Evolutionary conservation across 352 stramenopile species (phyloP).

Genomic region (Phytophthora citricola): DNA sequence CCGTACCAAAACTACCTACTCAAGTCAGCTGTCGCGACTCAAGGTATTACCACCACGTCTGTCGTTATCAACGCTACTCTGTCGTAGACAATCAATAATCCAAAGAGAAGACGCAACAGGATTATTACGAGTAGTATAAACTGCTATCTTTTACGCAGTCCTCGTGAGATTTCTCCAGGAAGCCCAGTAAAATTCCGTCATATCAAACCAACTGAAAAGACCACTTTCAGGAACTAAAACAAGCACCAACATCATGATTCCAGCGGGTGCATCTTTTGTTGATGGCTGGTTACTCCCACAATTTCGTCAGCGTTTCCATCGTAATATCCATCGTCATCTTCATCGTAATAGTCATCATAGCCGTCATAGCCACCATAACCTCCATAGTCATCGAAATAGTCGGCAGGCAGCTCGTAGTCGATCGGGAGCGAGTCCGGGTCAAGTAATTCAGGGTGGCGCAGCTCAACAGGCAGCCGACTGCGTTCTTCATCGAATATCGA

Average conservation of each 20-base stretch:
- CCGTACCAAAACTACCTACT: slow-evolving; percentile 66
- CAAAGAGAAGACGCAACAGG: neutral
- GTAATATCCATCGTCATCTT: slow-evolving; percentile 3
- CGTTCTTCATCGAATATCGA: slow-evolving; percentile 8
- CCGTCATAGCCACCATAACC: slow-evolving; percentile 19
- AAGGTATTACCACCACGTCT: slow-evolving; percentile 39
- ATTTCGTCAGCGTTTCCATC: slow-evolving; percentile 7
- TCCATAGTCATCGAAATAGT: slow-evolving; percentile 40
- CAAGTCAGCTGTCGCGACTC: slow-evolving; percentile 32
- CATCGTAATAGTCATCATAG: slow-evolving; percentile 17
- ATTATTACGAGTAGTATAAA: too few species aligned
- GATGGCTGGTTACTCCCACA: too few species aligned
- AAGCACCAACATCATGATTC: too few species aligned
- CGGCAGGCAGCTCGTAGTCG: slow-evolving; percentile 44
- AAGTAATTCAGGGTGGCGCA: slow-evolving; percentile 34
- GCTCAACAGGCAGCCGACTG: slow-evolving; percentile 23
- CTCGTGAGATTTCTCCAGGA: too few species aligned
- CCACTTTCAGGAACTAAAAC: too few species aligned
- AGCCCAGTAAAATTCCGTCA: too few species aligned
- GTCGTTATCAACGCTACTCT: slow-evolving; percentile 53
- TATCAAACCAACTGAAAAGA: too few species aligned
- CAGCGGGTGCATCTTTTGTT: too few species aligned
- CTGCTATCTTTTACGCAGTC: too few species aligned
- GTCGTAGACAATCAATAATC: slow-evolving; percentile 9
- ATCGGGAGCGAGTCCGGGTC: slow-evolving; percentile 44